These are phyloP conservation scores for Lotmaria passim DNA, from an alignment of 208 protist genomes.

Conservation along the genomic window DNA sequence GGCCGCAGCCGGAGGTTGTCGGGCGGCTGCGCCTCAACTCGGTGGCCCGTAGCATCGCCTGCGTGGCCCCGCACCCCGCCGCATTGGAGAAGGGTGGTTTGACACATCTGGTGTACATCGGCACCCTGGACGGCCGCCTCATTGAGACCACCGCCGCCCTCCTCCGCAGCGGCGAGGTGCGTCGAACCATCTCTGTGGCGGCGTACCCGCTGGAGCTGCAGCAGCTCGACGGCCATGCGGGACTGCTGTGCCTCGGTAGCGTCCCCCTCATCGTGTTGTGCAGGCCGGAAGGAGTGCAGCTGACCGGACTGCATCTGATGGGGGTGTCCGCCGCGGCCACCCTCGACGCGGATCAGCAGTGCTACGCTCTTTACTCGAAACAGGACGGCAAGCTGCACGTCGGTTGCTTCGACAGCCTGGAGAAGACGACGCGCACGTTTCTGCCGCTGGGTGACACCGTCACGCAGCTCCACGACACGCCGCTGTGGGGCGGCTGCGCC, in stretches of 20 bases:
- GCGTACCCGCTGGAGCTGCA: slow-evolving; percentile 58
- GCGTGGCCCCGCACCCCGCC: slow-evolving; percentile 10
- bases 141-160: slow-evolving; percentile 33
- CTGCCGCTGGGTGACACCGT: slow-evolving; percentile 58
- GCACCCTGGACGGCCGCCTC: slow-evolving; percentile 34
- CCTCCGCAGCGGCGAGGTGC: slow-evolving; percentile 16
- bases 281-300: slow-evolving; percentile 21
- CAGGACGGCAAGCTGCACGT: slow-evolving; percentile 34
- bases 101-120: slow-evolving; percentile 27
- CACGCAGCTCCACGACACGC: slow-evolving; percentile 62
- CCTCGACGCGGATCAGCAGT: slow-evolving; percentile 28
- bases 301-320: slow-evolving; percentile 27
- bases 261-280: slow-evolving; percentile 67
- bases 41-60: slow-evolving; percentile 37
- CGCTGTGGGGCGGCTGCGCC: slow-evolving; percentile 61
- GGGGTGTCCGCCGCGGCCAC: slow-evolving; percentile 30
- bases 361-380: slow-evolving; percentile 32
- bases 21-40: slow-evolving; percentile 28
- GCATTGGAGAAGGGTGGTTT: neutral
- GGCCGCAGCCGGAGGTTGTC: neutral
- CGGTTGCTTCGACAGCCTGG: slow-evolving; percentile 41
- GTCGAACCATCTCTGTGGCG: slow-evolving; percentile 36
- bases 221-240: slow-evolving; percentile 37
- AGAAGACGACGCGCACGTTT: slow-evolving; percentile 61
- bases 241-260: slow-evolving; percentile 63